phyloP scores from a whole-genome alignment of 2,329 filamentous ascomycete species.

The Apiospora kogelbergensis region DNA sequence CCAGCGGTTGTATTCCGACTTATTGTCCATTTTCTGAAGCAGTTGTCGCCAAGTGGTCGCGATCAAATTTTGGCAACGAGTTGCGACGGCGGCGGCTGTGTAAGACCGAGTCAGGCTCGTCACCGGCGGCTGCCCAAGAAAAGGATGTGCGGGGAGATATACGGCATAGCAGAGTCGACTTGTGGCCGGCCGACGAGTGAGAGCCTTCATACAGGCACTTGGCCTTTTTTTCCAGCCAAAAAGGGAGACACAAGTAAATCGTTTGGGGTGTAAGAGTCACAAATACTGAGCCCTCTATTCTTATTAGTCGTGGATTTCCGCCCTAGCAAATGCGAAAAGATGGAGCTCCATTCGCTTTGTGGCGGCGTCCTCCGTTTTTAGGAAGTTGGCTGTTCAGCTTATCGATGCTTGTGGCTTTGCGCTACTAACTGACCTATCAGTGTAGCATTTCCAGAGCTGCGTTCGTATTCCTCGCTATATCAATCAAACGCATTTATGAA shows the following conservation, averaged over 20 bases:
- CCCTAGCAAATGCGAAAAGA: not conserved
- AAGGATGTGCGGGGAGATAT: not conserved
- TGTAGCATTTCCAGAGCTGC: constrained; percentile 16
- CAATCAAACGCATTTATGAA: too few relatives aligned
- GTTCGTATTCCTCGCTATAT: not conserved
- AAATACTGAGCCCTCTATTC: not conserved
- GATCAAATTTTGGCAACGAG: not conserved
- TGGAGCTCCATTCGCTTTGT: not conserved
- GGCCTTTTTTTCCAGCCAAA: not conserved
- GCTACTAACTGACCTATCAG: not conserved
- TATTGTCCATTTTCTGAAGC: not conserved
- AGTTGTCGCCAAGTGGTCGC: not conserved
- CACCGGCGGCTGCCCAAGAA: constrained; percentile 6
- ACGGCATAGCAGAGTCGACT: constrained; percentile 17
- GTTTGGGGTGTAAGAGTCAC: not conserved
- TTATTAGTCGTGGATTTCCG: not conserved
- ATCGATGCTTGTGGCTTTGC: constrained; percentile 1
- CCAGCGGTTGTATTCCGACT: constrained; percentile 62
- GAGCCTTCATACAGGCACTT: constrained; percentile 24
- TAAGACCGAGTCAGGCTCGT: constrained; percentile 15
- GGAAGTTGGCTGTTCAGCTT: not conserved
- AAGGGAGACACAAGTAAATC: not conserved
- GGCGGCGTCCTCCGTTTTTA: not conserved
- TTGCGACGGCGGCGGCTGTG: not conserved
- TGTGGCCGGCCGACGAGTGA: constrained; percentile 20